Base-by-base conservation (phyloP, 176 grass and related monocot species). In the Miscanthus lutarioriparius region DNA sequence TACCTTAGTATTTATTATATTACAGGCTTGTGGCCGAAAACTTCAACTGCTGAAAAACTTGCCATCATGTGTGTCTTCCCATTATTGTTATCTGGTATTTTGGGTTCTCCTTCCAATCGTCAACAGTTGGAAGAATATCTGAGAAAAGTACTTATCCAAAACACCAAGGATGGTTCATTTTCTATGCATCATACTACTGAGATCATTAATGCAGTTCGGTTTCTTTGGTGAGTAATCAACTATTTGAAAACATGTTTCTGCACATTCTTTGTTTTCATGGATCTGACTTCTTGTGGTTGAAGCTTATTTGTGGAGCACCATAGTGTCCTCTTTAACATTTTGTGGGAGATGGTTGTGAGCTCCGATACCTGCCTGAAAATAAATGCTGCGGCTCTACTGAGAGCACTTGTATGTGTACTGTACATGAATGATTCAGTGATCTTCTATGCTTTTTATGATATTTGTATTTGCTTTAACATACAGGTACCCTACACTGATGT, bases 261-360 rank as follows among this genome's bases (percentile, higher is more conserved):
- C 41, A 59, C 70, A 76, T 82, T 58, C 37, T 64, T 45, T 84
- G 70, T 80, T 75, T 83, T 93, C 28, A 79, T 80, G 74, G 70
- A 70, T 74, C 64, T 77, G 62, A 83, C 84, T 78, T 76, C 49
- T 61, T 82, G 70, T 80, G 67, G 38, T 88, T 80, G 74, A 83
- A 98, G 93, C 87, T 94, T 87, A 89, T 98, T 98, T 83, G 78
- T 86, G 67, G 91, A 95, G 87, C 93, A 98, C 85, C 96, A 95
- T 87, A 88, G 80, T 64, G 83, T 79, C 19, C 78, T 98, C 67
- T 98, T 98, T 82, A 93, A 89, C 85, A 92, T 94, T 69, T 78
- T 95, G 63, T 98, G 96, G 96, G 96, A 98, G 91, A 95, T 98
- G 96, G 96, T 98, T 71, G 93, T 94, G 82, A 98, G 87, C 67